Conservation (phyloP, 2,329 filamentous ascomycete species). For the Apiospora rasikravindrae region DNA sequence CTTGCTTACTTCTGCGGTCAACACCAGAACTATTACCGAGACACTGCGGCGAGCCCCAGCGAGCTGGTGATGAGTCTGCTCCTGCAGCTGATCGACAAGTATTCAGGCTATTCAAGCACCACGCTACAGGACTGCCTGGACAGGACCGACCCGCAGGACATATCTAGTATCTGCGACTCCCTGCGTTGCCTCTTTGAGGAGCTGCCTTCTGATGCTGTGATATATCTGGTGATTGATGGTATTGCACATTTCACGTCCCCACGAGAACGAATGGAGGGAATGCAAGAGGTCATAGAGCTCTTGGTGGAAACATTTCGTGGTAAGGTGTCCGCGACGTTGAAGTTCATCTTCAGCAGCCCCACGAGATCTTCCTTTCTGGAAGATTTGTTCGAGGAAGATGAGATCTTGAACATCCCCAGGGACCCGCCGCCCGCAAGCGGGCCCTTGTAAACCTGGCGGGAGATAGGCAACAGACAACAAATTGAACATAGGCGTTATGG, state of each 20-base stretch:
- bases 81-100: conserved; percentile 2
- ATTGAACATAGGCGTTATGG: not conserved
- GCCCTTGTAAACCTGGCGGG: not conserved
- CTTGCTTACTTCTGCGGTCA: conserved; percentile 1
- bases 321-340: not conserved
- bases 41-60: not conserved
- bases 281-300: not conserved
- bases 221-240: not conserved
- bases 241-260: not conserved
- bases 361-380: not conserved
- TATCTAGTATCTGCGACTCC: not conserved
- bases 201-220: not conserved
- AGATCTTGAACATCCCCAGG: conserved; percentile 3
- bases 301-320: not conserved
- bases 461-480: not conserved
- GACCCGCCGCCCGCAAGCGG: not conserved
- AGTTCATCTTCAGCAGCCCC: not conserved
- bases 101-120: not conserved
- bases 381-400: not conserved
- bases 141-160: not conserved
- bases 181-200: not conserved
- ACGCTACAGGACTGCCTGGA: not conserved
- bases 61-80: conserved; percentile 10
- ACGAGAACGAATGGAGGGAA: not conserved
- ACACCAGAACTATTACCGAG: not conserved